Evolutionary conservation across 2,329 filamentous ascomycete genomes (phyloP).

Genomic region (Aspergillus aculeatus): DNA sequence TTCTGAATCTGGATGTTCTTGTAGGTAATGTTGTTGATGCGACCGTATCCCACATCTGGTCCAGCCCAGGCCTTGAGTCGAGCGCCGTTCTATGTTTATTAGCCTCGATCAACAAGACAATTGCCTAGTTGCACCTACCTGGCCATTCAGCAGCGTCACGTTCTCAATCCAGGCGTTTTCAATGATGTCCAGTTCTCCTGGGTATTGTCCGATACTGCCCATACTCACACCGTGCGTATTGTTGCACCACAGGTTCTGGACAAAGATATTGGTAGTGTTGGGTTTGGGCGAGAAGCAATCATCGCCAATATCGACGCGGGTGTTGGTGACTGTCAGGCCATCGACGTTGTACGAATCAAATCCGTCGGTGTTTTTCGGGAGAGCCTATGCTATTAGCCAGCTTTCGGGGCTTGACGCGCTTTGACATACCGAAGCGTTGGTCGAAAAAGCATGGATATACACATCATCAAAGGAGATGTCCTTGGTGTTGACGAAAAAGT

Average conservation of each 20-base stretch:
- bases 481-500: constrained; percentile 59
- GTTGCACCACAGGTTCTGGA: constrained; percentile 62
- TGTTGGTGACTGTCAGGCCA: constrained; percentile 51
- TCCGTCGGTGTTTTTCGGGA: constrained; percentile 63
- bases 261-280: constrained; percentile 58
- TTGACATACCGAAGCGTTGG: constrained; percentile 39
- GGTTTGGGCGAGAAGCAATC: constrained; percentile 63
- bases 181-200: constrained; percentile 55
- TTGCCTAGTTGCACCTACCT: constrained; percentile 27
- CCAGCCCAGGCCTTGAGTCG: constrained; percentile 64
- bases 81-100: constrained; percentile 51
- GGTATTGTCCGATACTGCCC: constrained; percentile 59
- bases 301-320: constrained; percentile 56
- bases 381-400: constrained; percentile 27
- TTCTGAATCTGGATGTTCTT: constrained; percentile 60
- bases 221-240: constrained; percentile 59
- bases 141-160: constrained; percentile 54
- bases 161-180: constrained; percentile 61
- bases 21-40: constrained; percentile 63
- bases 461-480: constrained; percentile 56
- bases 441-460: constrained; percentile 55
- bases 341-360: constrained; percentile 62
- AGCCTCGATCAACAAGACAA: background rate
- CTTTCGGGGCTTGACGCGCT: background rate
- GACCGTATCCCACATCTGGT: constrained; percentile 57